Evolutionary conservation across 768 basidiomycete species (phyloP).

Genomic region (Chalciporus piperatus): DNA sequence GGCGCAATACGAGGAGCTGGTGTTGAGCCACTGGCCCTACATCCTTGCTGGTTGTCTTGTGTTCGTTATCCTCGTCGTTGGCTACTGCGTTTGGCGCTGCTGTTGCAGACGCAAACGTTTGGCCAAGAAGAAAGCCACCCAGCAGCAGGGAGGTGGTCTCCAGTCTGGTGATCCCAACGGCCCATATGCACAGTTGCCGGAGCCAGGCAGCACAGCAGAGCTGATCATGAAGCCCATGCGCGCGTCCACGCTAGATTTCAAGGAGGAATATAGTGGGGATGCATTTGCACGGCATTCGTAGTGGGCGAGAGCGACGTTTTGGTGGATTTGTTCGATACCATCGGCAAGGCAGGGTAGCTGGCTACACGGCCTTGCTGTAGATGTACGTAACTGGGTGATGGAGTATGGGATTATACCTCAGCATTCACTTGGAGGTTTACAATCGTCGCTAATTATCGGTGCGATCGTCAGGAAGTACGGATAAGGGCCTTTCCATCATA

Average conservation of each 20-base stretch:
- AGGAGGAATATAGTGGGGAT: conserved; percentile 17
- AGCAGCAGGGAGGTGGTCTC: conserved; percentile 14
- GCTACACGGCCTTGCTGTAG: conserved; percentile 28
- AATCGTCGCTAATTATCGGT: too few relatives aligned
- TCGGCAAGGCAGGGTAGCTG: conserved; percentile 29
- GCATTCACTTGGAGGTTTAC: too few relatives aligned
- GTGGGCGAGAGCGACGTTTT: neutral
- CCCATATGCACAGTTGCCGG: conserved; percentile 24
- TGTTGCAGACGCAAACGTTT: conserved; percentile 46
- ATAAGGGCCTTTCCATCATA: too few relatives aligned
- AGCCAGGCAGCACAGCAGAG: conserved; percentile 27
- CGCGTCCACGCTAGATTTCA: conserved; percentile 16
- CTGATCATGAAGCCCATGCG: conserved; percentile 31
- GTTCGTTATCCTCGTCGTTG: conserved; percentile 43
- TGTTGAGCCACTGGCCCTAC: conserved; percentile 72
- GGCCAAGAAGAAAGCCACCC: conserved; percentile 21
- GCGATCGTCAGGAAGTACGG: too few relatives aligned
- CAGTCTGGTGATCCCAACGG: conserved; percentile 2
- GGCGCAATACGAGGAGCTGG: conserved; percentile 57
- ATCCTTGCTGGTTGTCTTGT: conserved; percentile 61
- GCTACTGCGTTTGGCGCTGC: conserved; percentile 57
- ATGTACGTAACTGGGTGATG: conserved; percentile 8
- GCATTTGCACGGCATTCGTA: conserved; percentile 12
- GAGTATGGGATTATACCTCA: conserved; percentile 1
- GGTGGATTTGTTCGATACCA: conserved; percentile 9